Percentiles rank a stretch among this genome's conserved stretches.
Conservation (phyloP, 1,284 basidiomycete genomes). For the Abortiporus biennis region DNA sequence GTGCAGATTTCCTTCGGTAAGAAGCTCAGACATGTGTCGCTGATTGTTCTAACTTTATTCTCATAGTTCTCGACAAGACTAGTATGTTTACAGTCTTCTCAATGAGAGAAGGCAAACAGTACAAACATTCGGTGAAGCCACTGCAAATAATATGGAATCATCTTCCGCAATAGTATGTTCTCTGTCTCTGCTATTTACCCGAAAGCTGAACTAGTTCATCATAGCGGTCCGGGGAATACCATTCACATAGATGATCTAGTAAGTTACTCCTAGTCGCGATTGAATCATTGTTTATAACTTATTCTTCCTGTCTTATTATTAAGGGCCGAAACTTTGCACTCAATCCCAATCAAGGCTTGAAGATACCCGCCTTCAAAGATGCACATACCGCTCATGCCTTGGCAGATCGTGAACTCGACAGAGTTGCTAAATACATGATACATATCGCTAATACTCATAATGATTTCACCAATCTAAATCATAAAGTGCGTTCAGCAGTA, state of each 20-base stretch:
- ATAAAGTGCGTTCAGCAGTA: conserved; percentile 40
- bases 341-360: conserved; percentile 80
- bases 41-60: background rate
- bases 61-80: conserved; percentile 73
- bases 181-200: background rate
- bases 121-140: conserved; percentile 79
- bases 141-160: conserved; percentile 86
- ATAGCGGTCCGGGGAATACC: conserved; percentile 68
- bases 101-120: conserved; percentile 64
- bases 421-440: conserved; percentile 58
- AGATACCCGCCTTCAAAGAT: conserved; percentile 77
- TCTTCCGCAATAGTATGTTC: conserved; percentile 69
- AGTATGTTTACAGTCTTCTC: conserved; percentile 89
- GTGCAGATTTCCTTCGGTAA: conserved; percentile 55
- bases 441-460: conserved; percentile 42
- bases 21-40: background rate
- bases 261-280: conserved; percentile 19
- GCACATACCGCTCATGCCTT: conserved; percentile 57
- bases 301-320: background rate
- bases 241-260: conserved; percentile 87
- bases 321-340: conserved; percentile 82
- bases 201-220: background rate
- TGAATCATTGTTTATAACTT: background rate
- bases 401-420: conserved; percentile 64
- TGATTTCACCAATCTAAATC: conserved; percentile 52